phyloP scores from a whole-genome alignment of 495 filamentous ascomycete genomes.

The Hyaloscypha finlandica region DNA sequence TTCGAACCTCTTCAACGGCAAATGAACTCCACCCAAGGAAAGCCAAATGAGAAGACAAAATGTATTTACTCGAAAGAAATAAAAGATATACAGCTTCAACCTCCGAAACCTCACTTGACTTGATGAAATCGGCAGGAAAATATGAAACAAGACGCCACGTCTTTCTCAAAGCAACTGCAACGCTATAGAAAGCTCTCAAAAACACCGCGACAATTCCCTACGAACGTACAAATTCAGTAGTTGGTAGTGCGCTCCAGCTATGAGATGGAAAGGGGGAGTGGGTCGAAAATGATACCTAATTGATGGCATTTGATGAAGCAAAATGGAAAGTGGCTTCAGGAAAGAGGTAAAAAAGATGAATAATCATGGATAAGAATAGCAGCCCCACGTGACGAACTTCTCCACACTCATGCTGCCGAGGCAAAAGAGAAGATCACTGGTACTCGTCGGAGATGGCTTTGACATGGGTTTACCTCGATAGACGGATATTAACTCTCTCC shows the following conservation, averaged over 20 bases:
- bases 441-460: conserved; percentile 20
- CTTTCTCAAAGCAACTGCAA: conserved; percentile 1
- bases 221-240: not conserved
- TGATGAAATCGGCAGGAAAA: not conserved
- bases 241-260: not conserved
- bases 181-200: not conserved
- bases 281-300: conserved; percentile 24
- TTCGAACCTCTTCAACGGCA: not conserved
- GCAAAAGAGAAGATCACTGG: conserved; percentile 1
- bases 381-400: not conserved
- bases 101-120: not conserved
- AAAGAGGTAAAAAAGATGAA: conserved; percentile 13
- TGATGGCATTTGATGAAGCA: conserved; percentile 21
- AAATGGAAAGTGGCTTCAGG: not conserved
- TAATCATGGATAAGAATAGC: conserved; percentile 16
- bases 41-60: conserved; percentile 10
- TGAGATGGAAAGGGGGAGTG: conserved; percentile 5
- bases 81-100: conserved; percentile 1
- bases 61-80: not conserved
- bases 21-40: not conserved
- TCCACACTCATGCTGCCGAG: conserved; percentile 6
- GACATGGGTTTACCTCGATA: conserved; percentile 3
- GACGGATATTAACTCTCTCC: conserved; percentile 12
- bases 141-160: conserved; percentile 4
- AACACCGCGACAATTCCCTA: not conserved